Conservation (phyloP, 345 rosid genomes). For the Hypericum perforatum region DNA sequence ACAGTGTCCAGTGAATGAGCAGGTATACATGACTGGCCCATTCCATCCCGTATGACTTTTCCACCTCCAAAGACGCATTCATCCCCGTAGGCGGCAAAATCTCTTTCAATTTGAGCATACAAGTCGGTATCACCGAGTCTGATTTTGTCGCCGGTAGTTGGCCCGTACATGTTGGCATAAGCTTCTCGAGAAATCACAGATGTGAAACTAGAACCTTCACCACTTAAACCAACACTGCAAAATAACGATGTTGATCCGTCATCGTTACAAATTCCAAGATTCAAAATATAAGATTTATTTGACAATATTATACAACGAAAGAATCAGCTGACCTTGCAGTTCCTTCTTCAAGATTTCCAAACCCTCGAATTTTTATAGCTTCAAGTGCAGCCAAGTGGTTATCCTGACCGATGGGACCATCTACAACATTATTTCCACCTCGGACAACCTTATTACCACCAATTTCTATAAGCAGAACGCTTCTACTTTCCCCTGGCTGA, state of each 20-base stretch:
- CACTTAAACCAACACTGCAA: slow-evolving; percentile 63
- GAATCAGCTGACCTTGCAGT: slow-evolving; percentile 42
- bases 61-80: slow-evolving; percentile 99
- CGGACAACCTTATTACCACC: slow-evolving; percentile 67
- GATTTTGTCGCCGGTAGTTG: slow-evolving; percentile 84
- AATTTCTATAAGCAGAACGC: slow-evolving; percentile 67
- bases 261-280: background rate
- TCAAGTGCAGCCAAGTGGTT: slow-evolving; percentile 36
- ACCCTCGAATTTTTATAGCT: slow-evolving; percentile 29
- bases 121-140: slow-evolving; percentile 81
- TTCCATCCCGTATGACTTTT: slow-evolving; percentile 93
- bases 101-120: slow-evolving; percentile 78
- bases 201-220: slow-evolving; percentile 49
- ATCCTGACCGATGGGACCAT: slow-evolving; percentile 43
- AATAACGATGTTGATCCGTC: slow-evolving; percentile 5
- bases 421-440: slow-evolving; percentile 77
- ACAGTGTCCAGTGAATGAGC: slow-evolving; percentile 55
- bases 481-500: slow-evolving; percentile 91
- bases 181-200: slow-evolving; percentile 43
- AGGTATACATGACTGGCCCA: slow-evolving; percentile 74
- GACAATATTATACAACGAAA: background rate
- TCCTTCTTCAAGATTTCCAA: slow-evolving; percentile 46
- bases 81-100: slow-evolving; percentile 75
- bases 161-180: slow-evolving; percentile 90
- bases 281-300: slow-evolving; percentile 5